Conservation (phyloP, 2,329 filamentous ascomycete species). For the Elsinoe ampelina region DNA sequence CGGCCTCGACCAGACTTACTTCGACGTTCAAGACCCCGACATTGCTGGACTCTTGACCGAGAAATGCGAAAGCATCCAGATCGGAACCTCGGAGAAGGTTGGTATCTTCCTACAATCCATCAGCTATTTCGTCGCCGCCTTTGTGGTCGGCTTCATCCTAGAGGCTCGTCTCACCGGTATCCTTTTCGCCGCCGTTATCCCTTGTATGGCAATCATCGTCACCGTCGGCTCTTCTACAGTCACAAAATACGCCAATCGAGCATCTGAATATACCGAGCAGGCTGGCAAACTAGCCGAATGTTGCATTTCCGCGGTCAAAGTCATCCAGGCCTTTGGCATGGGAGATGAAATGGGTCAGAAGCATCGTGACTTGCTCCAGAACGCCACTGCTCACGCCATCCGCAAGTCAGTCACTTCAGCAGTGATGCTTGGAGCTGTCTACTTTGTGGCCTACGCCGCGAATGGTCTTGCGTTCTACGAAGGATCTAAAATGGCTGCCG, state of each 20-base stretch:
- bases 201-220: constrained; percentile 38
- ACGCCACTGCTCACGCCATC: constrained; percentile 29
- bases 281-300: constrained; percentile 38
- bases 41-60: constrained; percentile 39
- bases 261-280: constrained; percentile 31
- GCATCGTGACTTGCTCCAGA: constrained; percentile 28
- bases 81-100: constrained; percentile 39
- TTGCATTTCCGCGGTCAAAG: constrained; percentile 37
- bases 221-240: constrained; percentile 34
- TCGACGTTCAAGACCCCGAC: constrained; percentile 43
- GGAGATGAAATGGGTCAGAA: constrained; percentile 32
- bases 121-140: constrained; percentile 38
- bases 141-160: constrained; percentile 37
- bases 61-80: constrained; percentile 38
- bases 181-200: constrained; percentile 39
- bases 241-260: constrained; percentile 32
- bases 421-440: constrained; percentile 35
- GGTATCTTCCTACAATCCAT: constrained; percentile 39
- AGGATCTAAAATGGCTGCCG: constrained; percentile 26
- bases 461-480: constrained; percentile 40
- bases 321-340: constrained; percentile 41
- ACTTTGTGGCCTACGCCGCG: constrained; percentile 37
- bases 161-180: constrained; percentile 35
- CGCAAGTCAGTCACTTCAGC: constrained; percentile 34
- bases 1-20: constrained; percentile 44